phyloP scores from a whole-genome alignment of 495 filamentous ascomycete genomes.

The Penicillium diatomitis region DNA sequence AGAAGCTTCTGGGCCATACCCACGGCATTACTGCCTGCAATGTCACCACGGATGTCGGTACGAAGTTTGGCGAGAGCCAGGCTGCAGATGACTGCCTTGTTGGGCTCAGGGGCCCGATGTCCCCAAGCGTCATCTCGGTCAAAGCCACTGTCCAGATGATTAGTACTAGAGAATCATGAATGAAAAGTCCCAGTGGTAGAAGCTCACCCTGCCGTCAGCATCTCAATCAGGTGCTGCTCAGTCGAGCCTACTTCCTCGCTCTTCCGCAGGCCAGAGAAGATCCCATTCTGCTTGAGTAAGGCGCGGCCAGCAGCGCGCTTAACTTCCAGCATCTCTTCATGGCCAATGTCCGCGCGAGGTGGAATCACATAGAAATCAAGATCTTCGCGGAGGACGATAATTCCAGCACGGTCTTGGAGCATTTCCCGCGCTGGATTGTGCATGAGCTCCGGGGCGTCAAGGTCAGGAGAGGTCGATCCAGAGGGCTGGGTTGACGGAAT shows the following conservation, averaged over 20 bases:
- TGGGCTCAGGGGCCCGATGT: slow-evolving; percentile 89
- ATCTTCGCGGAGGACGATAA: slow-evolving; percentile 94
- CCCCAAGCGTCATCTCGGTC: slow-evolving; percentile 93
- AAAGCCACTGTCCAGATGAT: slow-evolving; percentile 60
- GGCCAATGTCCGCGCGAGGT: slow-evolving; percentile 73
- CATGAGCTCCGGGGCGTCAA: slow-evolving; percentile 60
- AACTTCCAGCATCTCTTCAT: slow-evolving; percentile 88
- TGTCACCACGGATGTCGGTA: slow-evolving; percentile 77
- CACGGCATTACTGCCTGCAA: slow-evolving; percentile 71
- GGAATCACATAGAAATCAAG: slow-evolving; percentile 97
- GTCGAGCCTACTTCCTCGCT: slow-evolving; percentile 95
- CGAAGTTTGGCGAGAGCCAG: slow-evolving; percentile 86
- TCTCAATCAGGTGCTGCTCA: slow-evolving; percentile 97
- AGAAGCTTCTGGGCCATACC: slow-evolving; percentile 99
- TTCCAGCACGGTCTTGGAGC: slow-evolving; percentile 84
- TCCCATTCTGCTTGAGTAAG: slow-evolving; percentile 82
- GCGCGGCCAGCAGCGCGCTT: slow-evolving; percentile 88
- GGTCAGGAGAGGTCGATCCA: slow-evolving; percentile 48
- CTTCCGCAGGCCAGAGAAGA: slow-evolving; percentile 88
- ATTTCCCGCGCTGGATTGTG: slow-evolving; percentile 63
- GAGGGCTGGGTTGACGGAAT: slow-evolving; percentile 67
- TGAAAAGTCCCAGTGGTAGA: not conserved
- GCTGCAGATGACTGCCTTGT: slow-evolving; percentile 97
- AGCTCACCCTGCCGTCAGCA: slow-evolving; percentile 91
- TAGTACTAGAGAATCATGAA: slow-evolving; percentile 1